Conservation (phyloP, 306 rosid species). For the Malus sylvestris region DNA sequence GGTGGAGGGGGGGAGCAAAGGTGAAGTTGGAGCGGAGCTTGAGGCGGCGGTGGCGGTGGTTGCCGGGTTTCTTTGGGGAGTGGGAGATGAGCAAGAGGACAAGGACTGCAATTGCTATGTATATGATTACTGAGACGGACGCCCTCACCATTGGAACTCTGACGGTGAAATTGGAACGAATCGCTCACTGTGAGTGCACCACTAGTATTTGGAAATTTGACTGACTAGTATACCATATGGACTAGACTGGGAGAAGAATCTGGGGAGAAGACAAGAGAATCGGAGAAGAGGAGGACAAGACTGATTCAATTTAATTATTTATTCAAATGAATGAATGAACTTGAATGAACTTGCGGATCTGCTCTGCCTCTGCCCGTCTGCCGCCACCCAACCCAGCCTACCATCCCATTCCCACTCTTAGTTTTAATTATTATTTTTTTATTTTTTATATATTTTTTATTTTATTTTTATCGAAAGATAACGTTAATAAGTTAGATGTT, state of each 20-base stretch:
- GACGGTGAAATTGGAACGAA: no score
- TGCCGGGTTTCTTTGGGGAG: conserved; percentile 36
- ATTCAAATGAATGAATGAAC: neutral
- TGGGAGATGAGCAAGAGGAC: conserved; percentile 56
- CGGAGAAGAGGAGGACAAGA: neutral
- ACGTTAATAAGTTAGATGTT: no score
- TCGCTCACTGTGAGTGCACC: no score
- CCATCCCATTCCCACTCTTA: no score
- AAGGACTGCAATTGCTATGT: conserved; percentile 39
- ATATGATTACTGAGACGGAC: conserved; percentile 52
- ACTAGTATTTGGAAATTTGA: neutral
- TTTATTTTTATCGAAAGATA: no score
- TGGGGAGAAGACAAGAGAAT: neutral
- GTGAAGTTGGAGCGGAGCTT: conserved; percentile 83
- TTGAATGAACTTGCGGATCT: neutral
- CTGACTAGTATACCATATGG: neutral
- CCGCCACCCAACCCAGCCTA: no score
- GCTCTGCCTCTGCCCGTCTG: neutral
- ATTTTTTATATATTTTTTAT: no score
- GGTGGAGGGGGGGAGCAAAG: conserved; percentile 19
- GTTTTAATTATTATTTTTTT: no score
- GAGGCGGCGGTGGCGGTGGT: conserved; percentile 78
- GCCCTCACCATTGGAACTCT: conserved; percentile 41
- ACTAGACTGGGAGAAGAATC: neutral
- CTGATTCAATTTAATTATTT: neutral